These are phyloP conservation scores for Dictyostelium capitatum DNA, from an alignment of 78 protist species.

Conservation along the genomic window DNA sequence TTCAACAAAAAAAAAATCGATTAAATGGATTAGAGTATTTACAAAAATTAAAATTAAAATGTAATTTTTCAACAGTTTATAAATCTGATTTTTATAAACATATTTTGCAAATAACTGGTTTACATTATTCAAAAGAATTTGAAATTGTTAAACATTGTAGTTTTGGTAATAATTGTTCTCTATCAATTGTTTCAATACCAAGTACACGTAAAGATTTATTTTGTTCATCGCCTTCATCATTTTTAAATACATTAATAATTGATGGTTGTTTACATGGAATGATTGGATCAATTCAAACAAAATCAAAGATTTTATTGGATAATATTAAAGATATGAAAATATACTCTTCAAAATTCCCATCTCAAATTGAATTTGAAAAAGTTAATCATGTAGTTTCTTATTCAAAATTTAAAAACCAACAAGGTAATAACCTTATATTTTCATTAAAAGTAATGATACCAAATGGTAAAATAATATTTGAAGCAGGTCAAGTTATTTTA, in stretches of 20 bases:
- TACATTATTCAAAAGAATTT: neutral
- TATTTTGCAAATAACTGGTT: neutral
- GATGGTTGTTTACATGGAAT: slow-evolving; percentile 39
- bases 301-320: too few relatives aligned
- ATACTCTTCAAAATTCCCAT: too few relatives aligned
- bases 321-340: too few relatives aligned
- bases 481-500: too few relatives aligned
- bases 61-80: neutral
- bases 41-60: neutral
- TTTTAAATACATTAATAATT: neutral
- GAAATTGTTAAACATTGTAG: neutral
- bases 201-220: neutral
- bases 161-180: neutral
- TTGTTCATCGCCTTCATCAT: neutral
- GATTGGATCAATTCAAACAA: too few relatives aligned
- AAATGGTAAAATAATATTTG: too few relatives aligned
- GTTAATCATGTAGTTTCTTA: too few relatives aligned
- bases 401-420: too few relatives aligned
- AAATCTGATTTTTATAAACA: neutral
- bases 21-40: neutral
- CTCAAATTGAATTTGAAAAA: too few relatives aligned
- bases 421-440: too few relatives aligned
- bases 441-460: too few relatives aligned
- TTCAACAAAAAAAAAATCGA: too few relatives aligned
- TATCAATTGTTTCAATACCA: neutral